phyloP scores from a whole-genome alignment of 1,139 yeast species.

The Pichia sp. region DNA sequence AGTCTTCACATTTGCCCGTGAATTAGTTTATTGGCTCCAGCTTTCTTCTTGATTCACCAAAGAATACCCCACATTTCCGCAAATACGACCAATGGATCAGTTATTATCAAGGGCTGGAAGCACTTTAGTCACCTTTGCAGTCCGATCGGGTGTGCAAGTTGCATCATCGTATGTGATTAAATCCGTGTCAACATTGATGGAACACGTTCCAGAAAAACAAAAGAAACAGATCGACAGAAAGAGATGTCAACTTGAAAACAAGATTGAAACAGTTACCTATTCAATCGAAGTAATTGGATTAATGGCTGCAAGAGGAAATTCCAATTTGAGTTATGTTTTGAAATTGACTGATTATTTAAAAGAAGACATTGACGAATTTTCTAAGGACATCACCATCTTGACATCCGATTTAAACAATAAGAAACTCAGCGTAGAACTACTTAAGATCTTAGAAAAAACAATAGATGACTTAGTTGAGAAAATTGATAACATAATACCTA shows the following conservation, averaged over 20 bases:
- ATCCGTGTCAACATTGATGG: conserved; percentile 58
- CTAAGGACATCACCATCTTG: conserved; percentile 42
- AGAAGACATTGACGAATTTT: conserved; percentile 59
- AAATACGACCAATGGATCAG: conserved; percentile 23
- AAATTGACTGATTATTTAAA: conserved; percentile 57
- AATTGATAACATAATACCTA: conserved; percentile 70
- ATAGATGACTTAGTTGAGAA: conserved; percentile 48
- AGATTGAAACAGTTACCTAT: conserved; percentile 61
- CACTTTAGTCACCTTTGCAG: conserved; percentile 80
- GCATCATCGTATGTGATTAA: conserved; percentile 78
- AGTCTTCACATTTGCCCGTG: too few species aligned
- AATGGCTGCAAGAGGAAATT: conserved; percentile 71
- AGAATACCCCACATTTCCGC: too few species aligned
- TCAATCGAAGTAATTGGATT: conserved; percentile 71
- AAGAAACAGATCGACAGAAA: conserved; percentile 43
- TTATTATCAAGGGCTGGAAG: conserved; percentile 52
- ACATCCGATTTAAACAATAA: conserved; percentile 20
- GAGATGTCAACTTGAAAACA: conserved; percentile 50
- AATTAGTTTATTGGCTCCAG: too few species aligned
- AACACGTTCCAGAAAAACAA: conserved; percentile 59
- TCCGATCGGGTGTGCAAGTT: conserved; percentile 70
- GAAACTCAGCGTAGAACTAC: conserved; percentile 34
- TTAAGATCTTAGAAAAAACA: conserved; percentile 47
- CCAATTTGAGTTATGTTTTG: conserved; percentile 58
- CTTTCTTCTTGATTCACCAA: too few species aligned